These are phyloP conservation scores for Hypsizygus ulmarius DNA, from an alignment of 1,284 basidiomycete species.

Conservation along the genomic window DNA sequence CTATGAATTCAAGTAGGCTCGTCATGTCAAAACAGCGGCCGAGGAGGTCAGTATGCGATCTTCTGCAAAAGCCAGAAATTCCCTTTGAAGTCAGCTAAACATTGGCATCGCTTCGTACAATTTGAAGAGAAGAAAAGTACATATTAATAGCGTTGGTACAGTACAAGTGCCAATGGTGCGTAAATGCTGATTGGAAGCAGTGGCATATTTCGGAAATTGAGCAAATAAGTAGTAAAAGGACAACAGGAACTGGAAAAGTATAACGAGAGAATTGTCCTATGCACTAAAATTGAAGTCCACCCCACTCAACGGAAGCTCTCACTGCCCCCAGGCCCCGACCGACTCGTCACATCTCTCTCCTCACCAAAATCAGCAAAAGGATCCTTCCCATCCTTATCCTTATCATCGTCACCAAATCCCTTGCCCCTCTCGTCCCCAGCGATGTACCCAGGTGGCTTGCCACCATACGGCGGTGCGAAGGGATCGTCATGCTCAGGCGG, in stretches of 20 bases:
- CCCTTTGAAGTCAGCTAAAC: not conserved
- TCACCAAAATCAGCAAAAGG: constrained; percentile 44
- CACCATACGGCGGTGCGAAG: constrained; percentile 32
- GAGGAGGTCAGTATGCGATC: constrained; percentile 16
- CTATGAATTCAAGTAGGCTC: constrained; percentile 19
- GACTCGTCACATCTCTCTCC: constrained; percentile 27
- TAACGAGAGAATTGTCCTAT: constrained; percentile 1
- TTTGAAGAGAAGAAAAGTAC: no score
- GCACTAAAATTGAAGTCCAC: no score
- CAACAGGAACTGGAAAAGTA: not conserved
- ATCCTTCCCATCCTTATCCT: constrained; percentile 28
- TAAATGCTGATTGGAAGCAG: no score
- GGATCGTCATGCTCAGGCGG: constrained; percentile 35
- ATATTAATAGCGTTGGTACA: not conserved
- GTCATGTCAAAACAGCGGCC: constrained; percentile 18
- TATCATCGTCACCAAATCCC: no score
- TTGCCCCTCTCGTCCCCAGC: constrained; percentile 27
- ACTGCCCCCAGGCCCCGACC: constrained; percentile 23
- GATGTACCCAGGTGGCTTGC: constrained; percentile 43
- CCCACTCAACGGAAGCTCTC: constrained; percentile 18
- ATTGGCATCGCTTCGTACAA: no score
- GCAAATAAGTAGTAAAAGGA: not conserved
- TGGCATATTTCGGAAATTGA: no score
- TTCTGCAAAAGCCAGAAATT: not conserved
- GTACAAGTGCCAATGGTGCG: not conserved